Base-by-base conservation (phyloP, 257 asterid genomes). In the Lithospermum erythrorhizon region DNA sequence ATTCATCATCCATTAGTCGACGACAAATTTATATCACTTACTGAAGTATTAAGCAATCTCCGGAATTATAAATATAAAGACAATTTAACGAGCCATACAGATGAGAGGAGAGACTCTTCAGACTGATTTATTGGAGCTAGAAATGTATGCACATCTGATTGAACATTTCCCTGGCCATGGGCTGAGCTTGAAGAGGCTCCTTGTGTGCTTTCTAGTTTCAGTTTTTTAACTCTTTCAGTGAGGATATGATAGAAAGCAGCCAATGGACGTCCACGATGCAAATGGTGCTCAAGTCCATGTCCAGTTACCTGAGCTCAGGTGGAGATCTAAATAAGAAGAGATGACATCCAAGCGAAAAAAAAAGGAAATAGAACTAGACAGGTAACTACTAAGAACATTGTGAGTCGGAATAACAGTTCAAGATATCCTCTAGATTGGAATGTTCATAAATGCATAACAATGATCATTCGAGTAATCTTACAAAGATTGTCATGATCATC, bases 221-320 rank as follows among this genome's bases (percentile, higher is more conserved):
- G 71, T 68, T 68, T 81, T 64, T 79, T 79, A 73, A 80, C 88
- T 78, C 98, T 84, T 60, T 81, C 83, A 56, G 83, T 73, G 65
- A 93, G 89, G 54, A 93, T 77, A 68, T 84, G 78, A 71, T 76
- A 76, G 48, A 86, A 79, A 72, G 97, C 95, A 35, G 94, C 96
- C 70, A 93, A 72, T 64, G 98, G 95, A 75, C 94, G 97, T 29
- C 98, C 98, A 70, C 98, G 97, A 76, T 88, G 97, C 78, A 93
- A 78, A 77, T 93, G 85, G 77, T 88, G 95, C 76, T 93, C 97
- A 67, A 93, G 77, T 57, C 97, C 98, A 23, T 72, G 81, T 64
- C 82, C 89, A 77, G 89, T 75, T 80, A 82, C 97, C 98, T 90
- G 82, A 60, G 72, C 64, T 60, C 71, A 76, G 59, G 20, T 53